Evolutionary conservation across 371 early-diverging fungal genomes (phyloP), one percentile per base, ranked within the genome.

Genomic region (Actinomortierella ambigua): DNA sequence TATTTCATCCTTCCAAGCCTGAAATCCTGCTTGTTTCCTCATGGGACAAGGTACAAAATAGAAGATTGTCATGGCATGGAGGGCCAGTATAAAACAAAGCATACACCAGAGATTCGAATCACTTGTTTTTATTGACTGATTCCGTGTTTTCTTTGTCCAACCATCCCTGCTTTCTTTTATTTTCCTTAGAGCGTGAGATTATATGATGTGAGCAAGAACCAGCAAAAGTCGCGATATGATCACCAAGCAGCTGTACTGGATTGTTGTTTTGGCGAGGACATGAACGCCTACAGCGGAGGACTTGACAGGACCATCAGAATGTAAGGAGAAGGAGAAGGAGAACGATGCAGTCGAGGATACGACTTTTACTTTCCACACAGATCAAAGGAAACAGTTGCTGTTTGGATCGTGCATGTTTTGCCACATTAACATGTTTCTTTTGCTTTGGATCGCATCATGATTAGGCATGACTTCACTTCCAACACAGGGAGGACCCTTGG

Each of bases 41-140:
- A 8, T 98, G 98, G 98, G 97, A 98, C 76, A 86, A 82, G 80
- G 93, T 91, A 84, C 34, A 7, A 50, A 1, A 17, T 0, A 26
- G 26, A 3, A 57, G 5, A 51, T 50, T 49, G n/a, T 40, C 7
- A 13, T n/a, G 14, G 8, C 34, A 20, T 55, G 22, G 56, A 14
- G 23, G 5, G 40, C 22, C 11, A 42, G 22, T 22, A 2, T 6
- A 29, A 20, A 15, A 56, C 18, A 47, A 11, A 18, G 26, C 27
- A n/a, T 49, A 14, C 20, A 23, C 15, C 27, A 9, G 29, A n/a
- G 51, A 48, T 34, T 11, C 34, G 4, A 34, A 20, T 20, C 24
- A 18, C 24, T 48, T 27, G 1, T 53, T 44, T 4, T 39, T 39
- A 1, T 28, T 39, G 47, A 17, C 15, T 41, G 6, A 51, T 18